Conservation (phyloP, 1,139 yeast species). For the Geotrichum cucujoidarum region DNA sequence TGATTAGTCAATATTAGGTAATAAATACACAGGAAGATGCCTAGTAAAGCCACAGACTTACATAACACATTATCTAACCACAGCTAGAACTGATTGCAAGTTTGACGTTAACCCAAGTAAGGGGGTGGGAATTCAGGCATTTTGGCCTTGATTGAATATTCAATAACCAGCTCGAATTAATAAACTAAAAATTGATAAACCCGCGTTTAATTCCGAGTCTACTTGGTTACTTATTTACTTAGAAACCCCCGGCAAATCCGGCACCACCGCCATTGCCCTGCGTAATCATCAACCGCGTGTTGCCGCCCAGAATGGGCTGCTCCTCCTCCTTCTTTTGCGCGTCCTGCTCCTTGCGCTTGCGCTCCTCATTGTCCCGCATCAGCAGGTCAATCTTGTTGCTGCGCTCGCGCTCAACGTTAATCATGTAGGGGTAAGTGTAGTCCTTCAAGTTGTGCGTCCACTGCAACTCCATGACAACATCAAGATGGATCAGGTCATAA, state of each 20-base stretch:
- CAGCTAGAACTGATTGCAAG: too few species aligned
- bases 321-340: conserved; percentile 46
- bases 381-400: conserved; percentile 60
- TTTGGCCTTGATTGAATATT: too few species aligned
- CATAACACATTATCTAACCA: too few species aligned
- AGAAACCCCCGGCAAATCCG: not conserved
- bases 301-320: conserved; percentile 38
- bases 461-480: conserved; percentile 79
- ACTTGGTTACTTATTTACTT: not conserved
- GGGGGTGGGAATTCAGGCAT: too few species aligned
- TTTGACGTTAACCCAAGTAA: too few species aligned
- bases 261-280: conserved; percentile 27
- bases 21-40: too few species aligned
- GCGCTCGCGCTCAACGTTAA: conserved; percentile 74
- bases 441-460: conserved; percentile 84
- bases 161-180: too few species aligned
- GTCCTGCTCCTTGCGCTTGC: conserved; percentile 58
- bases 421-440: conserved; percentile 87
- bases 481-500: conserved; percentile 73
- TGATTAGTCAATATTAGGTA: too few species aligned
- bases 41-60: too few species aligned
- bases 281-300: conserved; percentile 32
- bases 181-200: too few species aligned
- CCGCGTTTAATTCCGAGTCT: too few species aligned
- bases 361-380: conserved; percentile 62